These are phyloP conservation scores for Striga asiatica DNA, from an alignment of 257 asterid genomes.

Conservation along the genomic window DNA sequence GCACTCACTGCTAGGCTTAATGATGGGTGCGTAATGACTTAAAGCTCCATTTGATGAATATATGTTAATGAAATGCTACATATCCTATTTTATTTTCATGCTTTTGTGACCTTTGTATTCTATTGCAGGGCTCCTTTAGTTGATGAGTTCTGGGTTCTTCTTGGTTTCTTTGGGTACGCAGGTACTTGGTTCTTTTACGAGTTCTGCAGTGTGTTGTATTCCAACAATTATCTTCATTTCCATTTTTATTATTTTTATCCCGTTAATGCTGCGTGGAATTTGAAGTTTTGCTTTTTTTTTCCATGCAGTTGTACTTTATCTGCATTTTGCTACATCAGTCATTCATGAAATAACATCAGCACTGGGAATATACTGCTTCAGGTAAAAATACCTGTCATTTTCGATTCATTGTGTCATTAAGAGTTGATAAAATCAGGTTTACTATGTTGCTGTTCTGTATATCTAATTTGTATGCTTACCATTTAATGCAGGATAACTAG, in stretches of 20 bases:
- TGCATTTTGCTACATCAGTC: slow-evolving; percentile 86
- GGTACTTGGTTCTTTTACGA: slow-evolving; percentile 26
- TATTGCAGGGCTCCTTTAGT: slow-evolving; percentile 78
- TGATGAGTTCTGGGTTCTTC: slow-evolving; percentile 79
- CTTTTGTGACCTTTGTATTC: slow-evolving; percentile 11
- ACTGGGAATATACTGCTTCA: slow-evolving; percentile 85
- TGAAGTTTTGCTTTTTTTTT: background rate
- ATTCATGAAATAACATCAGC: slow-evolving; percentile 88
- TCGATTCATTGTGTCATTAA: background rate
- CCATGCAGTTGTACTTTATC: slow-evolving; percentile 54
- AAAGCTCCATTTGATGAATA: slow-evolving; percentile 2
- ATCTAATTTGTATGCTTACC: background rate
- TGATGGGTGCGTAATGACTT: slow-evolving; percentile 55
- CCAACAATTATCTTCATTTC: background rate
- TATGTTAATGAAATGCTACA: slow-evolving; percentile 3
- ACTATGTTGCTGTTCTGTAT: background rate
- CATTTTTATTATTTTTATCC: background rate
- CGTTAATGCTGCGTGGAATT: background rate
- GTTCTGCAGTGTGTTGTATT: background rate
- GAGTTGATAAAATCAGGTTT: background rate
- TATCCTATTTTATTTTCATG: background rate
- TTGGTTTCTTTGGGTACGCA: slow-evolving; percentile 68
- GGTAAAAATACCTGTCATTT: slow-evolving; percentile 36
- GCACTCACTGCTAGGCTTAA: slow-evolving; percentile 91
- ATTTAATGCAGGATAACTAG: slow-evolving; percentile 68